These are phyloP conservation scores for Fusarium abutilonis DNA, from an alignment of 2,329 filamentous ascomycete genomes.

Conservation along the genomic window DNA sequence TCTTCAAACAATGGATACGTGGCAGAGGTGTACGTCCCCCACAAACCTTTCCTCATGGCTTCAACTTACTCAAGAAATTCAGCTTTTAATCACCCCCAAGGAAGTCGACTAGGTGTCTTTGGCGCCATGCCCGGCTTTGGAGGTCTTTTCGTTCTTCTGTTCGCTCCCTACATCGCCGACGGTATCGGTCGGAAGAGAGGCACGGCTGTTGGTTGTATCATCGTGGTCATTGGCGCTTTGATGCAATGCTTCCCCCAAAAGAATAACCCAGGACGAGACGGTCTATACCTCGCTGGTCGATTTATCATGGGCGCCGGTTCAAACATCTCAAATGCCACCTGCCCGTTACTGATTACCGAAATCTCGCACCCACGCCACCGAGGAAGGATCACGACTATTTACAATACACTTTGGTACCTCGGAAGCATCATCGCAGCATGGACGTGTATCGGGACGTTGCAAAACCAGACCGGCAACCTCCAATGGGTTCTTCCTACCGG, in stretches of 20 bases:
- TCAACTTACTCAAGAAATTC: not conserved
- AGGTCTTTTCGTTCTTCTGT: constrained; percentile 40
- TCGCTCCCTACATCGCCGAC: constrained; percentile 41
- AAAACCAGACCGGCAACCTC: constrained; percentile 25
- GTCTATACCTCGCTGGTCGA: constrained; percentile 35
- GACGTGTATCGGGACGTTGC: constrained; percentile 35
- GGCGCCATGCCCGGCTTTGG: constrained; percentile 42
- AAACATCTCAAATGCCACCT: constrained; percentile 41
- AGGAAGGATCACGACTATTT: constrained; percentile 39
- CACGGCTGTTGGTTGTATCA: constrained; percentile 34
- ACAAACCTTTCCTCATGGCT: accelerated
- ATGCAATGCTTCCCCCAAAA: constrained; percentile 40
- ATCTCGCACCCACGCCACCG: constrained; percentile 38
- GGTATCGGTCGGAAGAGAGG: constrained; percentile 39
- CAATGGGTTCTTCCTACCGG: constrained; percentile 40
- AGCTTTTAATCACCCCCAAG: constrained; percentile 39
- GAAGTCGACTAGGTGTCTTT: constrained; percentile 42
- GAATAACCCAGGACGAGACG: constrained; percentile 23
- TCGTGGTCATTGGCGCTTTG: constrained; percentile 35
- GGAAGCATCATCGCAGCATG: constrained; percentile 40
- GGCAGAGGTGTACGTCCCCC: constrained; percentile 27
- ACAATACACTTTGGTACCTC: constrained; percentile 42
- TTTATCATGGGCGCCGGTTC: constrained; percentile 42
- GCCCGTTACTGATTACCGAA: constrained; percentile 42
- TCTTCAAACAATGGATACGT: constrained; percentile 37